Evolutionary conservation across 768 basidiomycete genomes (phyloP).

Genomic region (Phylloporus sp.): DNA sequence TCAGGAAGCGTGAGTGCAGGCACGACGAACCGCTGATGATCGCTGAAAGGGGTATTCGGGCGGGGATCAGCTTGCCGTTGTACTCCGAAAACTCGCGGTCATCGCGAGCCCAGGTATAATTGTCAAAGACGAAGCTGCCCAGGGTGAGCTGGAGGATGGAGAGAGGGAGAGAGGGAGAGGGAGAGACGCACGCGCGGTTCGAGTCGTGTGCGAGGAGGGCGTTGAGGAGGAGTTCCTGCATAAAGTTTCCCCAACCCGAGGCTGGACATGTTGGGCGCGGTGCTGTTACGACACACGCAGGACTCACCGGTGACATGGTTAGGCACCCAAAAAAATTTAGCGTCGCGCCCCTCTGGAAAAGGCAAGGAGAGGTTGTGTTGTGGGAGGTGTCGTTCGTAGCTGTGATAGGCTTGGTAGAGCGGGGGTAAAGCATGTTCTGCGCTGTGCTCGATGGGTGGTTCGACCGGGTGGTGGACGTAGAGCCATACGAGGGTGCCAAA

Average conservation of each 20-base stretch:
- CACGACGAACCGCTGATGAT: constrained; percentile 44
- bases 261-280: constrained; percentile 23
- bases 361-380: constrained; percentile 41
- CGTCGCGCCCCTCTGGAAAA: constrained; percentile 38
- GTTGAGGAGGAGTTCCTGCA: constrained; percentile 56
- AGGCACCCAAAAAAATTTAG: constrained; percentile 45
- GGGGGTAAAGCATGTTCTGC: constrained; percentile 35
- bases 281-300: not conserved
- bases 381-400: constrained; percentile 42
- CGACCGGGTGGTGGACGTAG: not conserved
- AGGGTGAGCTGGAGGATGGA: not conserved
- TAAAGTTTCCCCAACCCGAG: constrained; percentile 58
- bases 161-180: too few species aligned
- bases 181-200: constrained; percentile 45
- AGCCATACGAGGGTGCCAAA: constrained; percentile 16
- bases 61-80: constrained; percentile 49
- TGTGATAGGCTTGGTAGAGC: constrained; percentile 41
- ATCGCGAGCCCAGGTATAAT: constrained; percentile 52
- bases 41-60: constrained; percentile 51
- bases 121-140: constrained; percentile 51
- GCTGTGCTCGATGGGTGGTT: not conserved
- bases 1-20: not conserved
- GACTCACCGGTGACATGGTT: constrained; percentile 44
- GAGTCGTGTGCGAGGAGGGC: constrained; percentile 46
- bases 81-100: constrained; percentile 41